Evolutionary conservation across 2,329 filamentous ascomycete species (phyloP).

Genomic region (Tolypocladium amazonense): DNA sequence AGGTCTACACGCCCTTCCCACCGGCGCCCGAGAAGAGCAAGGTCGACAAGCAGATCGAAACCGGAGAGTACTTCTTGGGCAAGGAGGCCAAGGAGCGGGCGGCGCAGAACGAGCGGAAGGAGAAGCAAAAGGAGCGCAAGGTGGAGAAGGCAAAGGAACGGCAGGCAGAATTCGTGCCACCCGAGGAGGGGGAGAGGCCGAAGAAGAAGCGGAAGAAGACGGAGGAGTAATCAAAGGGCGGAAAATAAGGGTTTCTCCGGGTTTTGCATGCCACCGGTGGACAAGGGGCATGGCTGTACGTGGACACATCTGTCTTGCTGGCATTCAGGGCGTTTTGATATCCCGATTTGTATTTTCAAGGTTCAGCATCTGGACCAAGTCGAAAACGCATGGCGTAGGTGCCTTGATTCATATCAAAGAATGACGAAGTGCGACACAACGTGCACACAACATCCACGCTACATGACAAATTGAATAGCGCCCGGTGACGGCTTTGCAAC

Average conservation of each 20-base stretch:
- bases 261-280: background rate
- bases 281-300: background rate
- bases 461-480: background rate
- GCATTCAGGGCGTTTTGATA: slow-evolving; percentile 6
- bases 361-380: background rate
- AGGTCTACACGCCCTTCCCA: slow-evolving; percentile 93
- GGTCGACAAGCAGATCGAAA: slow-evolving; percentile 95
- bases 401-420: background rate
- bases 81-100: slow-evolving; percentile 87
- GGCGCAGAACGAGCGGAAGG: slow-evolving; percentile 66
- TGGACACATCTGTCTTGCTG: background rate
- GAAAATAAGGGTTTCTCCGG: background rate
- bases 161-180: slow-evolving; percentile 77
- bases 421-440: background rate
- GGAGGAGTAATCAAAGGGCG: slow-evolving; percentile 5
- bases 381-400: background rate
- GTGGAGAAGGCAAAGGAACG: slow-evolving; percentile 79
- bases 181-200: slow-evolving; percentile 60
- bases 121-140: slow-evolving; percentile 79
- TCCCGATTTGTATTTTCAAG: slow-evolving; percentile 5
- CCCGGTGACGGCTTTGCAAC: background rate
- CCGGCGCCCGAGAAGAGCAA: slow-evolving; percentile 98
- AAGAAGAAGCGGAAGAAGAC: slow-evolving; percentile 55
- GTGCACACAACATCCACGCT: background rate
- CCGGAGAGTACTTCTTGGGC: slow-evolving; percentile 89